Evolutionary conservation across 2,329 filamentous ascomycete genomes (phyloP), one percentile per base, ranked within the genome.

Genomic region (Exophiala sp.): DNA sequence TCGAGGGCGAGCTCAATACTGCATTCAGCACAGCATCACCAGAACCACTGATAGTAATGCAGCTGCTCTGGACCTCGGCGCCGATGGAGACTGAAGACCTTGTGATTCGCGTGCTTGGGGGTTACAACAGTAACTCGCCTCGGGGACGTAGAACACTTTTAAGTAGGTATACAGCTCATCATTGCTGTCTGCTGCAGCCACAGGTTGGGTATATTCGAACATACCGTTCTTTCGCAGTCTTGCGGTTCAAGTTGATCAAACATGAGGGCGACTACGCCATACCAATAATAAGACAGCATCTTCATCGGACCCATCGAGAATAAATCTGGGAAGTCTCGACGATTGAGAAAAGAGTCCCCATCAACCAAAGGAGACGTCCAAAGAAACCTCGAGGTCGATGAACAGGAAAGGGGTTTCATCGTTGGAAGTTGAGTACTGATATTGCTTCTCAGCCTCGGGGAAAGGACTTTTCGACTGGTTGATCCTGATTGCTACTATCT

Each of bases 401-500:
- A 61, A 33, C 35, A 34, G 14, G 55, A 60, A 20, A 45, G 55
- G 34, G 50, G 60, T 21, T 41, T 48, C 16, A 51, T 60, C 33
- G 48, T 54, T 9, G 44, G 36, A 11, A 50, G 55, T 34, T 60
- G 32, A 50, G 54, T 24, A 48, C 36, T 6, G 55, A 58, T 20
- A 53, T 60, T 33, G 43, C 58, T 12, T 14, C 34, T 39, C 57
- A 60, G 43, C 45, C 44, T 29, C 58, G 57, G 55, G 57, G 55
- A 6, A 41, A 45, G 20, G 60, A 62, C 41, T 58, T 60, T 60
- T 18, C 41, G 60, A 6, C 32, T 57, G 8, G 42, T 49, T 4
- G 57, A 60, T 43, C 55, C 60, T 34, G 60, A 60, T 49, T 50
- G 58, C 3, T 62, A 54, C 39, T 57, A 54, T 42, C 34, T 55